Percentiles rank a stretch among this genome's conserved stretches.
Evolutionary conservation across 2,329 filamentous ascomycete genomes (phyloP).

Genomic region (Penicillium decumbens): DNA sequence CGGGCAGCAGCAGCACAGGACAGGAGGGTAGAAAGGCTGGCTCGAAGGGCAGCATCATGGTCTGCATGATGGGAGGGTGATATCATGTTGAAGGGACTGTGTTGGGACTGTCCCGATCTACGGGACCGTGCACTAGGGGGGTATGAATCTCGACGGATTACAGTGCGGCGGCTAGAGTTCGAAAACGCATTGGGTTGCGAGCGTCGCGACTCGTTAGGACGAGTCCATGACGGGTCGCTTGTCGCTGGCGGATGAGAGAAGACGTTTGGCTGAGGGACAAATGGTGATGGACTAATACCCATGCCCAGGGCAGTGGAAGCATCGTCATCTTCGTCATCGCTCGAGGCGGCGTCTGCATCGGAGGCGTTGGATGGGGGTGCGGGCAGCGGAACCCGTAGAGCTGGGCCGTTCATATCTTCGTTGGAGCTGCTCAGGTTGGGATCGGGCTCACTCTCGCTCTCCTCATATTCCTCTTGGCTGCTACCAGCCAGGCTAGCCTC

Average conservation of each 20-base stretch:
- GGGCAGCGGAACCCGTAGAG: conserved; percentile 22
- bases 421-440: conserved; percentile 61
- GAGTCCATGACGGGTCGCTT: conserved; percentile 39
- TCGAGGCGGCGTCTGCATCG: conserved; percentile 31
- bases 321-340: conserved; percentile 62
- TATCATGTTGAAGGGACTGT: conserved; percentile 62
- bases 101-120: conserved; percentile 41
- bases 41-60: conserved; percentile 86
- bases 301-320: conserved; percentile 76
- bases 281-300: conserved; percentile 51
- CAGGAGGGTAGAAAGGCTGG: conserved; percentile 88
- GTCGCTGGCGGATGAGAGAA: conserved; percentile 75
- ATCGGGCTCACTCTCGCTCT: conserved; percentile 87
- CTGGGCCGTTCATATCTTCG: conserved; percentile 48
- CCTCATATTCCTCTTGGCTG: conserved; percentile 91
- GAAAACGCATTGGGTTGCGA: conserved; percentile 46
- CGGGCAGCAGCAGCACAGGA: conserved; percentile 92
- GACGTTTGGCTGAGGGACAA: conserved; percentile 85
- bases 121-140: conserved; percentile 29
- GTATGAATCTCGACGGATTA: conserved; percentile 39
- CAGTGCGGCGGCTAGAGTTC: conserved; percentile 32
- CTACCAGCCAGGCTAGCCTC: conserved; percentile 53
- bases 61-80: conserved; percentile 75
- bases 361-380: conserved; percentile 16
- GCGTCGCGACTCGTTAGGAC: conserved; percentile 46